A percentile compares a stretch with the other conserved stretches of the same genome.
Evolutionary conservation across 495 filamentous ascomycete genomes (phyloP).

Genomic region (Annulohypoxylon maeteangense): DNA sequence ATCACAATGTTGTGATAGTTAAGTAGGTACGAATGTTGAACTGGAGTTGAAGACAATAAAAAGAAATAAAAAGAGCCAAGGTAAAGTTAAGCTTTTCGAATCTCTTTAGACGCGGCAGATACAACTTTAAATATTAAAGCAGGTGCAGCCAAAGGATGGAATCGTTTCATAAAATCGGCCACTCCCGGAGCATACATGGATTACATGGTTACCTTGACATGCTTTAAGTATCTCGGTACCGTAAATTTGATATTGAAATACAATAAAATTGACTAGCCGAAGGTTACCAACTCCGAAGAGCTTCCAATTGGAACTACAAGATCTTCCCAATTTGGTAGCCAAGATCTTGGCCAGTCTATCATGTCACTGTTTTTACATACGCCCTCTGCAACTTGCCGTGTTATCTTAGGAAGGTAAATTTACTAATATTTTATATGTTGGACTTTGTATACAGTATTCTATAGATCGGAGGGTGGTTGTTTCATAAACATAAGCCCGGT

Average conservation of each 20-base stretch:
- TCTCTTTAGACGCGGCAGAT: not conserved
- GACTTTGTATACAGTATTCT: no score
- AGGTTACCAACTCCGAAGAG: not conserved
- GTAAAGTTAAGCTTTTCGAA: not conserved
- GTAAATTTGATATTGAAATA: not conserved
- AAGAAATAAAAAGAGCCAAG: not conserved
- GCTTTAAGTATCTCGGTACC: constrained; percentile 7
- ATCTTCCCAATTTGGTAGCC: not conserved
- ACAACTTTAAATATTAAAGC: constrained; percentile 7
- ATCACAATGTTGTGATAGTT: not conserved
- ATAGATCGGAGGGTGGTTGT: no score
- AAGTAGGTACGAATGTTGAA: not conserved
- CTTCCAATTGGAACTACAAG: not conserved
- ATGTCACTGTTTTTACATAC: not conserved
- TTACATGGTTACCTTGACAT: not conserved
- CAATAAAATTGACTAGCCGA: not conserved
- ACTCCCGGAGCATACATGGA: not conserved
- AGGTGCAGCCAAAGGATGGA: not conserved
- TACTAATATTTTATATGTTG: not conserved
- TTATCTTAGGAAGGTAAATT: not conserved
- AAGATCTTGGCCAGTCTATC: not conserved
- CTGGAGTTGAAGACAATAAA: not conserved
- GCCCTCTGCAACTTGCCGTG: no score
- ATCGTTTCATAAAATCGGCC: constrained; percentile 4
- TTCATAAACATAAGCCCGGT: no score